Percentiles rank a stretch among this genome's conserved stretches.
Conservation (phyloP, 257 asterid genomes). For the Haberlea rhodopensis region DNA sequence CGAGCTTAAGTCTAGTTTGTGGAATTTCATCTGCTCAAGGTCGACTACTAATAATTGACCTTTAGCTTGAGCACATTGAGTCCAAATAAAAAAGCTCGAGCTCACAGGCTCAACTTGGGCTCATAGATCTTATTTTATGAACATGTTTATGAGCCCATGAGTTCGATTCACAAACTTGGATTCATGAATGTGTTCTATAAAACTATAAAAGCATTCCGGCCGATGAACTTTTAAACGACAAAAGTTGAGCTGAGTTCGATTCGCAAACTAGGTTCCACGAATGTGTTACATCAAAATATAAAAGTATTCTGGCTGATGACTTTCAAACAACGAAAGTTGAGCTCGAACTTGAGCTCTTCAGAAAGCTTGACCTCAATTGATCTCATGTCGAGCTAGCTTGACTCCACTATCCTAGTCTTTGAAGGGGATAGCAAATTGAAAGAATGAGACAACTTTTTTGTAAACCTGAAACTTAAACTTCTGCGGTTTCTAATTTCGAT, state of each 20-base stretch:
- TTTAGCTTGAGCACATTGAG: background rate
- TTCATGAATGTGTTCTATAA: background rate
- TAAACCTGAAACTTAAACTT: background rate
- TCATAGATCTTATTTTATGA: background rate
- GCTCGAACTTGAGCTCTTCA: too few species aligned
- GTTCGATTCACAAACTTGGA: background rate
- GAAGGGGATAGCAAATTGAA: background rate
- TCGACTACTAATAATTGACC: background rate
- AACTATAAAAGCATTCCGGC: background rate
- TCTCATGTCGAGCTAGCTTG: background rate
- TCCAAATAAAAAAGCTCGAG: background rate
- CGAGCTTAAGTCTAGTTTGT: background rate
- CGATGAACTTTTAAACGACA: too few species aligned
- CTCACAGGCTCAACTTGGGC: background rate
- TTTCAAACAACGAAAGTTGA: too few species aligned
- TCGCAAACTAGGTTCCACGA: too few species aligned
- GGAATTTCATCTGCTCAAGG: too few species aligned
- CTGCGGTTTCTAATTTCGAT: background rate
- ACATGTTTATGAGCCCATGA: background rate
- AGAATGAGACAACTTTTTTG: background rate
- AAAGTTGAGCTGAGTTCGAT: too few species aligned
- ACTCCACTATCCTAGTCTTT: background rate
- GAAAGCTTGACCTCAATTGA: too few species aligned
- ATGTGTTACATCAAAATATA: too few species aligned
- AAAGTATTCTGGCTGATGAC: too few species aligned